These are phyloP conservation scores for Cladosporium sp. DNA, from an alignment of 2,329 filamentous ascomycete genomes.

Conservation along the genomic window DNA sequence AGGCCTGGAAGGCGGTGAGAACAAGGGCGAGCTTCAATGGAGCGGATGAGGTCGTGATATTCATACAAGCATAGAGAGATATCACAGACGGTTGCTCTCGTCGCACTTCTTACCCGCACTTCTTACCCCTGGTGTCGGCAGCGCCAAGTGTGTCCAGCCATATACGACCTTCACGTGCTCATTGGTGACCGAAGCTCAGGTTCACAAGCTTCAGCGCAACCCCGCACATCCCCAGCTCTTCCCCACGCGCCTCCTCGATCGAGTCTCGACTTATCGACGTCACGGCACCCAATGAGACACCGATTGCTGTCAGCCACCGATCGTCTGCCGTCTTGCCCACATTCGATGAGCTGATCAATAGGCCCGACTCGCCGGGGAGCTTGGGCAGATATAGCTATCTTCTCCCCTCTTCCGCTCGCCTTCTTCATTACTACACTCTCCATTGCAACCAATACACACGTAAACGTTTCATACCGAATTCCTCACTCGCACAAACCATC, in stretches of 20 bases:
- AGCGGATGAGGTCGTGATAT: background rate
- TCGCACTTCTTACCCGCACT: no score
- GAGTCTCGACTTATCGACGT: background rate
- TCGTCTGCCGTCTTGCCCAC: background rate
- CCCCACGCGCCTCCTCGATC: background rate
- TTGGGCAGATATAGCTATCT: background rate
- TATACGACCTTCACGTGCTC: background rate
- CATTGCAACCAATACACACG: background rate
- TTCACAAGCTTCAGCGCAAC: background rate
- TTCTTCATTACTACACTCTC: background rate
- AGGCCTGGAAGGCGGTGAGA: conserved; percentile 58
- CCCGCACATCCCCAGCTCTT: background rate
- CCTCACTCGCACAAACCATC: background rate
- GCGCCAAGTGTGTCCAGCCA: no score
- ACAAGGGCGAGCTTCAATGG: background rate
- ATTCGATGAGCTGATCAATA: background rate
- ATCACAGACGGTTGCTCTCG: no score
- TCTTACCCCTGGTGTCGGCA: no score
- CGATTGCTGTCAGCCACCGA: conserved; percentile 1
- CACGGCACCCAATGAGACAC: conserved; percentile 1
- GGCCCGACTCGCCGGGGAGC: background rate
- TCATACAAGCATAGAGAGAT: no score
- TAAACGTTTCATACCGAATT: background rate
- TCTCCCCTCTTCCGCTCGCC: background rate
- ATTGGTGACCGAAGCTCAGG: background rate